Evolutionary conservation across 2,329 filamentous ascomycete genomes (phyloP), one percentile per base, ranked within the genome.

Genomic region (Achaetomium macrosporum): DNA sequence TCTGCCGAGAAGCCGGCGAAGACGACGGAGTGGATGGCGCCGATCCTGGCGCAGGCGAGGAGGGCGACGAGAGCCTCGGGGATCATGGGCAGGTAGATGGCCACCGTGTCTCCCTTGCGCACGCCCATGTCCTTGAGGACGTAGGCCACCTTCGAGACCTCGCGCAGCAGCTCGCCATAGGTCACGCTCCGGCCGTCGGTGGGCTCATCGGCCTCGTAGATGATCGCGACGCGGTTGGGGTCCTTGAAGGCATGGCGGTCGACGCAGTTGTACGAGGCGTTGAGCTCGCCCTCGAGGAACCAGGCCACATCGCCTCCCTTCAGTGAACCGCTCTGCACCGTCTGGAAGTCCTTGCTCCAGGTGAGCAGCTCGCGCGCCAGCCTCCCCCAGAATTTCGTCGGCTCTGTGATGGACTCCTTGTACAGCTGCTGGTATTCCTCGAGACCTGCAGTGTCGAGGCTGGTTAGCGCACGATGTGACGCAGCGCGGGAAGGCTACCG

Each of bases 11-110:
- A 99, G 55, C 93, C 93, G 51, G 93, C 93, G 66, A 99, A 99
- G 60, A 99, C 87, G 51, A 99, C 92, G 0, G 93, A 97, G 81
- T 99, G 93, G 19, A 99, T 81, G 39, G 93, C 93, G 57, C 93
- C 93, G 63, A 99, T 95, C 67, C 93, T 89, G 36, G 85, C 76
- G 71, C 91, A 95, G 56, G 93, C 93, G 52, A 99, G 78, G 71
- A 99, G 88, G 50, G 93, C 87, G 65, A 99, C 78, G 54, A 99
- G 65, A 7, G 93, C 93, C 73, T 99, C 92, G 51, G 93, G 93
- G 71, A 99, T 96, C 93, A 99, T 99, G 69, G 93, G 93, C 60
- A 99, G 76, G 76, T 99, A 99, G 61, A 99, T 88, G 58, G 90
- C 93, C 53, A 99, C 91, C 5, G 91, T 96, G 73, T 99, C 93